Percentiles rank a stretch among this genome's conserved stretches.
These are phyloP conservation scores for Bryoglossum gracile DNA, from an alignment of 495 filamentous ascomycete genomes.

Conservation along the genomic window DNA sequence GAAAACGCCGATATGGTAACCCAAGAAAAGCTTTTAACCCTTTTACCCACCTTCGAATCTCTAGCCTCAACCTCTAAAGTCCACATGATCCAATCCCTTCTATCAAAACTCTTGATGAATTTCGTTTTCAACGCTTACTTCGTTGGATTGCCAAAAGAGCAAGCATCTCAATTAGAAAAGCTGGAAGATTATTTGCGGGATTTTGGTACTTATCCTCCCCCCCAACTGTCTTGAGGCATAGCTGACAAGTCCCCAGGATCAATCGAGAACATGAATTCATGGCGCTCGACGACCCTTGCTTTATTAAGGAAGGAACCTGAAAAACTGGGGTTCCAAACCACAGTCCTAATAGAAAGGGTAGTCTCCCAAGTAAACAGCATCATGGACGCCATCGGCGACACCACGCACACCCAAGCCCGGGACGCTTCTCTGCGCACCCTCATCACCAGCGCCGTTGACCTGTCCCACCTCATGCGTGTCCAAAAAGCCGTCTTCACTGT, in stretches of 20 bases:
- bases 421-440: conserved; percentile 40
- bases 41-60: conserved; percentile 45
- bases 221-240: not conserved
- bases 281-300: conserved; percentile 45
- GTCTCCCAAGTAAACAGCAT: conserved; percentile 27
- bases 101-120: conserved; percentile 44
- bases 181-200: conserved; percentile 38
- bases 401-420: conserved; percentile 32
- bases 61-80: conserved; percentile 40
- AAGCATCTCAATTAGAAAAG: conserved; percentile 33
- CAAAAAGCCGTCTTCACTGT: conserved; percentile 47
- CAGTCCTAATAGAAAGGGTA: conserved; percentile 29
- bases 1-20: conserved; percentile 29
- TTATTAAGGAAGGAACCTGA: conserved; percentile 39
- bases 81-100: conserved; percentile 44
- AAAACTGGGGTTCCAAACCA: conserved; percentile 36
- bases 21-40: conserved; percentile 31
- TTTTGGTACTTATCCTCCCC: conserved; percentile 28
- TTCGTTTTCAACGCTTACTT: conserved; percentile 46
- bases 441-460: conserved; percentile 39
- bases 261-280: conserved; percentile 44
- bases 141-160: conserved; percentile 39
- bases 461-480: conserved; percentile 42
- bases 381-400: conserved; percentile 21
- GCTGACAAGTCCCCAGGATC: too few species aligned